Base-by-base conservation (phyloP, 345 rosid genomes). In the Euphorbia pulcherrima region DNA sequence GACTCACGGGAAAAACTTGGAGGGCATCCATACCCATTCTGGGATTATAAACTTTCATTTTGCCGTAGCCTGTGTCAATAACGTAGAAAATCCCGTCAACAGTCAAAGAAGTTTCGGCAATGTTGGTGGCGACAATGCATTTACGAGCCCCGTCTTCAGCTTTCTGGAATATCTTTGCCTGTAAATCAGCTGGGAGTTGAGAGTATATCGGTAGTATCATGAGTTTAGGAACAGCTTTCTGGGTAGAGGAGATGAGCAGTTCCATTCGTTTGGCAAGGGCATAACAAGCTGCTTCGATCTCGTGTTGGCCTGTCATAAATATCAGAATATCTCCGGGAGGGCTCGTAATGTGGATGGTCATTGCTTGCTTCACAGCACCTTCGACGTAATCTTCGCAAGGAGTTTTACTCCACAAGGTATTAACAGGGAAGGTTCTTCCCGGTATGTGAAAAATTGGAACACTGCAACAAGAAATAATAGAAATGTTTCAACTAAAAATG, bases 1-100 rank as follows among this genome's bases (percentile, higher is more conserved):
- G 97, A 67, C 96, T 94, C n/a, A 82, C 86, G 4, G 99, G 99
- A 73, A 94, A 94, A 62, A 94, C 95, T 74, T 91, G 99, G 39
- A 94, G 95, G 37, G 99, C 96, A 78, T 94, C 99, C 99, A 94
- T 94, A 74, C 97, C 99, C 99, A 94, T 91, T 81, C 87, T 85
- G 16, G 99, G 97, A 74, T 94, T 94, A 79, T 91, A 94, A 66
- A 91, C 97, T 78, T 94, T 94, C 99, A 94, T 94, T 78, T 91
- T 94, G 51, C 95, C 92, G 70, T 89, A 94, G 28, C 99, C 99
- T 0, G 99, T 88, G 79, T 94, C 99, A 17, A 94, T 94, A 64
- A 91, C 99, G 54, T 78, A 94, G 65, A 66, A 94, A 53, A 94
- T 94, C 47, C 99, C 99, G 79, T 94, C 99, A 0, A 91, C 99